Evolutionary conservation across 2,329 filamentous ascomycete species (phyloP).

Genomic region (Trichoderma sp.): DNA sequence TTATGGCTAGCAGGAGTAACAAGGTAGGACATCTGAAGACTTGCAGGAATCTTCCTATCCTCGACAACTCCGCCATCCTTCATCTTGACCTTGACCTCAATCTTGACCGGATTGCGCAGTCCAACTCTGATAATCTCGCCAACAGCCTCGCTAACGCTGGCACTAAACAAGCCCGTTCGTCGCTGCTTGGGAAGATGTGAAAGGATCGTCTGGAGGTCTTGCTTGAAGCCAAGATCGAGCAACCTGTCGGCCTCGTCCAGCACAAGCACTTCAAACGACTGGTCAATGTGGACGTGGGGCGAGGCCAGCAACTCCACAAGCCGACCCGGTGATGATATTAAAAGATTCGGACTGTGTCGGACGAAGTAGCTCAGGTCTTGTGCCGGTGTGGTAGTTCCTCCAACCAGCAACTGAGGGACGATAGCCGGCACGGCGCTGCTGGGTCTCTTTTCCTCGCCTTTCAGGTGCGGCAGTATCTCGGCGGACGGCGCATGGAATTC

Average conservation of each 20-base stretch:
- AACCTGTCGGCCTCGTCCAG: slow-evolving; percentile 93
- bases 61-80: slow-evolving; percentile 63
- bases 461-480: slow-evolving; percentile 54
- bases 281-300: slow-evolving; percentile 80
- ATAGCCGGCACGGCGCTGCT: slow-evolving; percentile 50
- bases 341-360: slow-evolving; percentile 77
- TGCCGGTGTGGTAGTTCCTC: slow-evolving; percentile 72
- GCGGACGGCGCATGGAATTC: slow-evolving; percentile 80
- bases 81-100: slow-evolving; percentile 85
- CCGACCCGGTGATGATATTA: slow-evolving; percentile 87
- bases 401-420: slow-evolving; percentile 83
- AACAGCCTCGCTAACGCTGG: slow-evolving; percentile 92
- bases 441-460: slow-evolving; percentile 55
- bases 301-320: slow-evolving; percentile 84
- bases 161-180: slow-evolving; percentile 89
- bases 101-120: slow-evolving; percentile 88
- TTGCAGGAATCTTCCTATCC: slow-evolving; percentile 85
- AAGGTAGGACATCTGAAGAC: slow-evolving; percentile 87
- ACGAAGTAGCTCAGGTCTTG: slow-evolving; percentile 86
- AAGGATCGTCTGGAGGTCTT: slow-evolving; percentile 82
- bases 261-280: slow-evolving; percentile 88
- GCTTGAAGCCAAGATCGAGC: slow-evolving; percentile 90
- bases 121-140: slow-evolving; percentile 90
- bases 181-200: slow-evolving; percentile 85
- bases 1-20: slow-evolving; percentile 74